Evolutionary conservation across 768 basidiomycete species (phyloP).

Genomic region (Suillus subaureus): DNA sequence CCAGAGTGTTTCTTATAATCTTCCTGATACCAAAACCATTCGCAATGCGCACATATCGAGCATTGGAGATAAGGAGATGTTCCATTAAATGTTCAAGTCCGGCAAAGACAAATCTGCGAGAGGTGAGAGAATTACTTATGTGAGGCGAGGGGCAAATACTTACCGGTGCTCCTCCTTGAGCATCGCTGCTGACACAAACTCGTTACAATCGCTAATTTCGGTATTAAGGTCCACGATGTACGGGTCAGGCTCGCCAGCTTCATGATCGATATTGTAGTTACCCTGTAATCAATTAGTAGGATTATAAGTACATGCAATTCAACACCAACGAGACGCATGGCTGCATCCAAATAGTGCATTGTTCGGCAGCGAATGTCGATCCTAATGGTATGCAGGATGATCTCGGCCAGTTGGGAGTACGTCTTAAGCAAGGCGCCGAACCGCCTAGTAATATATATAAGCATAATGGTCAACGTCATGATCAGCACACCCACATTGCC

Average conservation of each 20-base stretch:
- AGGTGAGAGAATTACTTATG: constrained; percentile 9
- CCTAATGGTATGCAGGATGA: constrained; percentile 85
- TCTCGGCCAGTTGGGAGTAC: constrained; percentile 84
- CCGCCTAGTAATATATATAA: constrained; percentile 55
- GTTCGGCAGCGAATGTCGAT: constrained; percentile 86
- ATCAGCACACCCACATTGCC: constrained; percentile 66
- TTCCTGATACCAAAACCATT: constrained; percentile 83
- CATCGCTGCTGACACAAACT: constrained; percentile 62
- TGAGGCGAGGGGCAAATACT: constrained; percentile 27
- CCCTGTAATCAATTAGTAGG: constrained; percentile 52
- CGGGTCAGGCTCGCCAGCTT: constrained; percentile 90
- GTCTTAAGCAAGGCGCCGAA: constrained; percentile 91
- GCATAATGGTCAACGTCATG: constrained; percentile 9
- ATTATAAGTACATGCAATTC: constrained; percentile 3
- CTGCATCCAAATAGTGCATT: constrained; percentile 78
- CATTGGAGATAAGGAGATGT: constrained; percentile 74
- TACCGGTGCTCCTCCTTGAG: constrained; percentile 69
- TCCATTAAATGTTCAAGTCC: constrained; percentile 88
- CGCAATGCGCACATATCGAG: constrained; percentile 65
- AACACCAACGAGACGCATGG: constrained; percentile 68
- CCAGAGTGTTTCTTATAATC: constrained; percentile 85
- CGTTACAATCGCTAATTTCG: constrained; percentile 77
- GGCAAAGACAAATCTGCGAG: constrained; percentile 78
- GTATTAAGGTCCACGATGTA: constrained; percentile 84
- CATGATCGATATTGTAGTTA: constrained; percentile 79